phyloP scores from a whole-genome alignment of 495 filamentous ascomycete genomes.

The Penicillium egyptiacum region DNA sequence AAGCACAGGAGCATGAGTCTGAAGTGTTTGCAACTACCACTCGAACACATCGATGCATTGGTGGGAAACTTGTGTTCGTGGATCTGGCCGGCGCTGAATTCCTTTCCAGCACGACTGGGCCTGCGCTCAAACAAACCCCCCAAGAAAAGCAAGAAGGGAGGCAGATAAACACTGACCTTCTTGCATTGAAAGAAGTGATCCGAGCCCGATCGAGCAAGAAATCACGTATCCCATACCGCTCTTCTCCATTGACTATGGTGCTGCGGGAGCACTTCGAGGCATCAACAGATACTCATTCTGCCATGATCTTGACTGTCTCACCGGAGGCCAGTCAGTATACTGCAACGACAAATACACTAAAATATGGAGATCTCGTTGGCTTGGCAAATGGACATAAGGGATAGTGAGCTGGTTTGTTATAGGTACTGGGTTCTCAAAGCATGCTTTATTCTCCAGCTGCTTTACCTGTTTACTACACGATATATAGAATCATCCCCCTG shows the following conservation, averaged over 20 bases:
- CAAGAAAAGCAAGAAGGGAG: slow-evolving; percentile 24
- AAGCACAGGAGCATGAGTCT: slow-evolving; percentile 18
- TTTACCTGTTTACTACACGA: not conserved
- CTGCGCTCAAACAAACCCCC: slow-evolving; percentile 19
- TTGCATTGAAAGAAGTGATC: slow-evolving; percentile 34
- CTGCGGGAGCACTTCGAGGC: slow-evolving; percentile 25
- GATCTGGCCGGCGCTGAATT: slow-evolving; percentile 32
- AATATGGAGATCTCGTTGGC: slow-evolving; percentile 37
- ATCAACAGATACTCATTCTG: slow-evolving; percentile 14
- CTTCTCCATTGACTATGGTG: slow-evolving; percentile 31
- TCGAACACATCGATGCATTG: slow-evolving; percentile 16
- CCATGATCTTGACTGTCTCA: slow-evolving; percentile 27
- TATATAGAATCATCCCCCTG: not conserved
- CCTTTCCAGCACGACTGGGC: slow-evolving; percentile 5
- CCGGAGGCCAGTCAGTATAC: slow-evolving; percentile 19
- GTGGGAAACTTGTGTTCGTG: slow-evolving; percentile 30
- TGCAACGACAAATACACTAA: slow-evolving; percentile 29
- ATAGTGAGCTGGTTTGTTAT: not conserved
- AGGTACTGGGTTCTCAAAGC: not conserved
- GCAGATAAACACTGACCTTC: slow-evolving; percentile 33
- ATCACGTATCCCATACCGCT: slow-evolving; percentile 26
- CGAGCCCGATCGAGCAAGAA: slow-evolving; percentile 19
- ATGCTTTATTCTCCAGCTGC: not conserved
- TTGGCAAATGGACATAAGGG: slow-evolving; percentile 53
- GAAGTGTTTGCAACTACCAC: slow-evolving; percentile 9